A percentile compares a stretch with the other conserved stretches of the same genome.
These are phyloP conservation scores for Babesia ovis DNA, from an alignment of 169 alveolate species.

Conservation along the genomic window DNA sequence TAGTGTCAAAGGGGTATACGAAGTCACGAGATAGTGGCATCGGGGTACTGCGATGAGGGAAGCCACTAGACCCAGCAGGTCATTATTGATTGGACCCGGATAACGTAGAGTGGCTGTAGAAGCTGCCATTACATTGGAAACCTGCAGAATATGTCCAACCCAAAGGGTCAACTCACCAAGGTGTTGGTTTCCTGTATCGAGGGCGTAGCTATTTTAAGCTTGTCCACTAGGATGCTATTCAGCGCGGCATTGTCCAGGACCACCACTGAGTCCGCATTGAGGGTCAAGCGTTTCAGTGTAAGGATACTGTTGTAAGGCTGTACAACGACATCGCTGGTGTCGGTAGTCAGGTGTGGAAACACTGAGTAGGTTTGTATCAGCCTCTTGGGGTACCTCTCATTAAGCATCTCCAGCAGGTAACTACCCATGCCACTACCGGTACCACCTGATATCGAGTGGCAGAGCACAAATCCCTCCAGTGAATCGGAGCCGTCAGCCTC, in stretches of 20 bases:
- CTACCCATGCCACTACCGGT: conserved; percentile 99
- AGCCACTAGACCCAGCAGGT: conserved; percentile 94
- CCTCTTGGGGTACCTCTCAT: conserved; percentile 93
- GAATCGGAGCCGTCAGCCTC: conserved; percentile 99
- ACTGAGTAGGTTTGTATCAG: conserved; percentile 87
- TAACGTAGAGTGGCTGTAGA: conserved; percentile 85
- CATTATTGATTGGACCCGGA: conserved; percentile 98
- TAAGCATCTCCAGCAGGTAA: conserved; percentile 92
- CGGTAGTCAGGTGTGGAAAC: conserved; percentile 90
- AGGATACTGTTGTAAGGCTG: conserved; percentile 97
- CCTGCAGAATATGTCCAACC: conserved; percentile 9
- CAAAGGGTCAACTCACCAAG: conserved; percentile 9
- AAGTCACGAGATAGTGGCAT: conserved; percentile 98
- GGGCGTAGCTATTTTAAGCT: conserved; percentile 82
- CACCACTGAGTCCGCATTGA: conserved; percentile 95
- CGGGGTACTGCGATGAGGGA: conserved; percentile 98
- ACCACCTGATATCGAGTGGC: conserved; percentile 98
- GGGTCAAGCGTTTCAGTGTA: conserved; percentile 86
- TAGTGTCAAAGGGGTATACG: conserved; percentile 92
- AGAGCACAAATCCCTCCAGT: conserved; percentile 96
- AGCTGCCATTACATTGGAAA: conserved; percentile 79
- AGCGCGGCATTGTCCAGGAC: conserved; percentile 98
- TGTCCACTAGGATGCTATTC: conserved; percentile 94
- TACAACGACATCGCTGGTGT: conserved; percentile 97
- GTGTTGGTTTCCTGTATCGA: conserved; percentile 55